Evolutionary conservation across 192 early-diverging fungal genomes (phyloP), one percentile per base, ranked within the genome.

Genomic region (Linnemannia exigua): DNA sequence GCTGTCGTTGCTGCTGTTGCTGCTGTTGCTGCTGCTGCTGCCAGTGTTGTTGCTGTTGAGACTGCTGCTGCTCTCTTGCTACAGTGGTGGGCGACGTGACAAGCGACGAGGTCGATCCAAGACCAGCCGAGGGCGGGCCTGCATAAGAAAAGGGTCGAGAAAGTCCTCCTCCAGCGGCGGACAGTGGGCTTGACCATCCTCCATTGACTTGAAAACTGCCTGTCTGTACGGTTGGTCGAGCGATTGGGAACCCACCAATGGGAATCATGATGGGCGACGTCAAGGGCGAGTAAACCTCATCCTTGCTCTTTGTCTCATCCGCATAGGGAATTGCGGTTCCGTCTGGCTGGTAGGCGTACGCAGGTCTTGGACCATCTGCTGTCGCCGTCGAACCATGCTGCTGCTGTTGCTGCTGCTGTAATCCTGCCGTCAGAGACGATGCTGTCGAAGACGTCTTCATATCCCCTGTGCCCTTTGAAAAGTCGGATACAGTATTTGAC

Each of bases 261-360:
- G 84, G 84, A 19, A 86, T 86, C 70, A 86, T 73, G 44, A 86
- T 86, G 5, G 84, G 84, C 5, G 84, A 86, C 0, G 84, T 86
- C 63, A 86, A 68, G 0, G 84, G 84, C n/a, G 84, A 77, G 41
- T 86, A 86, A 7, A 80, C 35, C 38, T 86, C 80, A 38, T 82
- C 84, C 46, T 86, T 86, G 68, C 84, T 86, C 61, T 70, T 77
- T 25, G 78, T 74, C 48, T 79, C 84, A 58, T 86, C 84, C 0
- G 84, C 84, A 70, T 68, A 80, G 0, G 84, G 84, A 19, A 86
- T 86, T 5, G 69, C 61, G 0, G 38, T 67, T 44, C 82, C 82
- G 15, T 75, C 73, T 19, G 61, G 22, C 15, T 67, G 79, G 61
- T 77, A 71, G 1, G 58, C 67, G 25, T 69, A 69, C 2, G 61